phyloP scores from a whole-genome alignment of 1,139 yeast species.

The Geotrichum phurueaensis region DNA sequence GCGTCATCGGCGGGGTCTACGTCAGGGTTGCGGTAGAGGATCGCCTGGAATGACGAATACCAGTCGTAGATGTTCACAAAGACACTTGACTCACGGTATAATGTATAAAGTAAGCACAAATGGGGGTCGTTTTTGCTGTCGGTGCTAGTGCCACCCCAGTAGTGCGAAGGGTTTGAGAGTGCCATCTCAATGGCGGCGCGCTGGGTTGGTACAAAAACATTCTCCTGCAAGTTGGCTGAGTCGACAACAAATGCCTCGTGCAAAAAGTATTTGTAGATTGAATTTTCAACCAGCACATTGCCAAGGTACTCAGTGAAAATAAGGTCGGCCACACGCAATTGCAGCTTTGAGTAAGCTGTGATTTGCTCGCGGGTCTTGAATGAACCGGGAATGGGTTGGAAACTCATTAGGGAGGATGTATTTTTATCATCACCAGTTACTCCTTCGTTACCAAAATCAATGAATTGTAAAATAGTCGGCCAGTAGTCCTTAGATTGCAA shows the following conservation, averaged over 20 bases:
- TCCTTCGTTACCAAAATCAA: conserved; percentile 1
- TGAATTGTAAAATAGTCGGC: not conserved
- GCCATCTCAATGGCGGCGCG: conserved; percentile 38
- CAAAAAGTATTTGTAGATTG: conserved; percentile 19
- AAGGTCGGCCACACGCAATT: not conserved
- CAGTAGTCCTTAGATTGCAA: not conserved
- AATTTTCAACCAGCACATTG: not conserved
- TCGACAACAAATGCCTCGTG: conserved; percentile 29
- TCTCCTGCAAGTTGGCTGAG: conserved; percentile 26
- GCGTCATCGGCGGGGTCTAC: conserved; percentile 23
- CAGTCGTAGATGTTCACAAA: conserved; percentile 72
- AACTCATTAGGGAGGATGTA: not conserved
- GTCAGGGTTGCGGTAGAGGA: conserved; percentile 30
- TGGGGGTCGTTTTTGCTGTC: conserved; percentile 41
- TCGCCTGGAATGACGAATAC: conserved; percentile 59
- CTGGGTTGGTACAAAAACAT: conserved; percentile 39
- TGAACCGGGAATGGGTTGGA: not conserved
- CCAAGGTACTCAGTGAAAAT: conserved; percentile 1
- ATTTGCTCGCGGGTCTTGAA: not conserved
- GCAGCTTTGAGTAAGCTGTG: conserved; percentile 6
- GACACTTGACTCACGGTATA: conserved; percentile 77
- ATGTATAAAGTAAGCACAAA: conserved; percentile 55
- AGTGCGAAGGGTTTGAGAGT: conserved; percentile 36
- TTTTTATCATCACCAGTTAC: not conserved
- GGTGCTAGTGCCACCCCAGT: conserved; percentile 24